Percentiles rank a stretch among this genome's conserved stretches.
These are phyloP conservation scores for Cicer judaicum DNA, from an alignment of 306 rosid species.

Conservation along the genomic window DNA sequence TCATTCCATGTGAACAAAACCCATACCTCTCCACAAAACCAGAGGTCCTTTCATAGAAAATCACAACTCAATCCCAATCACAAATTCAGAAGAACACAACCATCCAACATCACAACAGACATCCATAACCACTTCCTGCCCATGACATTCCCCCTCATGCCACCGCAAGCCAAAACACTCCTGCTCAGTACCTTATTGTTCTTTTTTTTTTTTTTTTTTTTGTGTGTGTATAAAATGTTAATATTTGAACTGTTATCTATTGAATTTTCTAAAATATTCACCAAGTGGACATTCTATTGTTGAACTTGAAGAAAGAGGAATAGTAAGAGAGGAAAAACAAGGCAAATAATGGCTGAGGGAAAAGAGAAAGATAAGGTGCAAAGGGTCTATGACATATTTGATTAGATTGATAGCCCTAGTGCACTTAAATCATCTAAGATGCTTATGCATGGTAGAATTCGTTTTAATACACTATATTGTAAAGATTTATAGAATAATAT, in stretches of 20 bases:
- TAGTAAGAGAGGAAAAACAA: background rate
- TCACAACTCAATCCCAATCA: background rate
- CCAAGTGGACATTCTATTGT: background rate
- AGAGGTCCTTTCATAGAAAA: background rate
- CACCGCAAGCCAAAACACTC: background rate
- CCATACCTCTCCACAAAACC: background rate
- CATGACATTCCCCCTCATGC: background rate
- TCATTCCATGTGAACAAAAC: background rate
- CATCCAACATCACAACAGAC: background rate
- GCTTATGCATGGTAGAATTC: background rate
- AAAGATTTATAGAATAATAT: constrained; percentile 24
- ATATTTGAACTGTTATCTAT: background rate
- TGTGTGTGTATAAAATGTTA: background rate
- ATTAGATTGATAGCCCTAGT: background rate
- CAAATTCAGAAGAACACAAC: background rate
- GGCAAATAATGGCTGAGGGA: background rate
- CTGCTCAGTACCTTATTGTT: background rate
- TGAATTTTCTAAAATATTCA: background rate
- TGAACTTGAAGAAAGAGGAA: background rate
- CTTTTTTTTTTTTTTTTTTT: background rate
- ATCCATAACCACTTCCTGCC: background rate
- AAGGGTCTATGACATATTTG: background rate
- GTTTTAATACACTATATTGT: background rate
- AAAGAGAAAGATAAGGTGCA: constrained; percentile 1
- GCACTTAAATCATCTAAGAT: background rate